Base-by-base conservation (phyloP, 805 yeast genomes). In the Candida ascalaphidarum region DNA sequence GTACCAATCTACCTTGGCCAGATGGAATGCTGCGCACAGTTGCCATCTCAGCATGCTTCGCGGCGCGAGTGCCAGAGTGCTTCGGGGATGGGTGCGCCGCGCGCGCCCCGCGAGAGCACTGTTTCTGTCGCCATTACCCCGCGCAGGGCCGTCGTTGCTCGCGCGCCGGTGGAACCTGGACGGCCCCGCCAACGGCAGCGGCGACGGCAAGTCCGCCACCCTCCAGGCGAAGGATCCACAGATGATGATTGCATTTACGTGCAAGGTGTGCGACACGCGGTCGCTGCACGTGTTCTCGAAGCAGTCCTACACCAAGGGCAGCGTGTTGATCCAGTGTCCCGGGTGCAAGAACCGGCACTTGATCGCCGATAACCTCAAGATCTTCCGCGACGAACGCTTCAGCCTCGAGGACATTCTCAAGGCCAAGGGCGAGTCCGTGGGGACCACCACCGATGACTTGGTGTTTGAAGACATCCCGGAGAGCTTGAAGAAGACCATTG, bases 221-320 rank as follows among this genome's bases (percentile, higher is more conserved):
- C 29, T 73, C 34, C 75, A 80, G 42, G 68, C 71, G 13, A 92
- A 81, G 29, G 74, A 79, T 36, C 95, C 94, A 2, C 74, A 78
- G 51, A 61, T 83, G 37, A 80, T 85, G 80, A 69, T 89, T 14
- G 89, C 95, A 0, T 88, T 89, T 58, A 89, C 96, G 0, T 89
- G 97, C 57, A 89, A 86, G 50, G 74, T 75, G 39, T 89, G 97
- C 55, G 68, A 74, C 25, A 72, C 81, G 3, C 62, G 96, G 31
- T 85, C 96, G 1, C 75, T 86, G 4, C 97, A 89, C 47, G 69
- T 79, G n/a, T 80, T 89, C 46, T 81, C 95, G 5, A 88, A 88
- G 41, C 97, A 89, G 55, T 88, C 96, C 0, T 89, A 89, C 50
- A 73, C 79, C 10, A 60, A 65, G 7, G 97, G 97, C 2, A 78